Base-by-base conservation (phyloP, 345 rosid genomes). In the Hibiscus tridactylites region DNA sequence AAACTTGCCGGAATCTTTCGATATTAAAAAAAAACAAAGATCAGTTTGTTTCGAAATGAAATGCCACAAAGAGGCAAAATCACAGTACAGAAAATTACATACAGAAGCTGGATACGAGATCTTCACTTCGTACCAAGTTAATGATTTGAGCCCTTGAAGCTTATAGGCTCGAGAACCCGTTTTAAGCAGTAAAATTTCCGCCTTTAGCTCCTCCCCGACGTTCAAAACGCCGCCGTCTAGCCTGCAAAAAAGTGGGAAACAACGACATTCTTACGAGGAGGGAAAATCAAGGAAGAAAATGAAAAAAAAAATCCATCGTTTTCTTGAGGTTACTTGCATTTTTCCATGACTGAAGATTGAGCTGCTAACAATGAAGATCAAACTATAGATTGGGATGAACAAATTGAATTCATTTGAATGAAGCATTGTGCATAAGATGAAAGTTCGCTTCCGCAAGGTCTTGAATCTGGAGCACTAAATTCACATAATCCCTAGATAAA, bases 61-160 rank as follows among this genome's bases (percentile, higher is more conserved):
- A 78, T 64, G 11, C 70, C 21, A 17, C 42, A 68, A 71, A 60
- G 15, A 65, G 33, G 6, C 47, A 47, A 50, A 56, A 74, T 10
- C 58, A 65, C 21, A 13, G 64, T 59, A 68, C 29, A 65, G 76
- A 53, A 61, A 61, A 64, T 59, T 75, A 90, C 96, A 81, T 92
- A 95, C 97, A 83, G 97, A 92, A 83, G 97, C 97, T 67, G 99
- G 99, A 75, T 89, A 90, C 12, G 97, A 92, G 80, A 92, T 95
- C 99, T 95, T 92, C 88, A 92, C 96, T 95, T 90, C 96, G 59
- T 92, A 92, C 97, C 91, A 86, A 79, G 88, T 76, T 76, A 74
- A 44, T 13, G 97, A 78, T 77, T 88, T 95, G 31, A 95, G 83
- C 65, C 90, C 91, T 65, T 85, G 77, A 74, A 95, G 76, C 31